Evolutionary conservation across 495 filamentous ascomycete genomes (phyloP).

Genomic region (Aspergillus incahuasiensis): DNA sequence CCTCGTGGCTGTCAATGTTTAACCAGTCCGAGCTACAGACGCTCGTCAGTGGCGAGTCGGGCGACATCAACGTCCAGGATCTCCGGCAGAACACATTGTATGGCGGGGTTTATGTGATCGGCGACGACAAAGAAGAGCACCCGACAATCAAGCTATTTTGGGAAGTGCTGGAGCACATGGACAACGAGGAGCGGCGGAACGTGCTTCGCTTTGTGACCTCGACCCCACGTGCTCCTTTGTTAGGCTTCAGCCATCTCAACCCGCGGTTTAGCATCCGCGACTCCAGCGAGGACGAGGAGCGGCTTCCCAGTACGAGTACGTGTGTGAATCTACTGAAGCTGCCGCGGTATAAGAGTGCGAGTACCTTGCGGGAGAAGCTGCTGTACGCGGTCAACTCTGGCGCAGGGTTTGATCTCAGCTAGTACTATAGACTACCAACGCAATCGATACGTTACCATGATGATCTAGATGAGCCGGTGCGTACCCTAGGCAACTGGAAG

Average conservation of each 20-base stretch:
- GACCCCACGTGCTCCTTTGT: conserved; percentile 83
- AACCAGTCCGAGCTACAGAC: conserved; percentile 93
- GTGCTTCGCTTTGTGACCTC: conserved; percentile 96
- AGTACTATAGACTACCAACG: not conserved
- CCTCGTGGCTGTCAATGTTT: conserved; percentile 95
- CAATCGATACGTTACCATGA: not conserved
- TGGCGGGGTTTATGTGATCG: conserved; percentile 79
- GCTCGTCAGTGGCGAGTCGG: conserved; percentile 78
- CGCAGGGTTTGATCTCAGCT: conserved; percentile 93
- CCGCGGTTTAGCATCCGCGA: conserved; percentile 89
- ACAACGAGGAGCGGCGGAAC: conserved; percentile 69
- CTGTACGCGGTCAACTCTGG: conserved; percentile 88
- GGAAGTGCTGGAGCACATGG: conserved; percentile 75
- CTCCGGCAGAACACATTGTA: conserved; percentile 82
- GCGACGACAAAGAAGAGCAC: conserved; percentile 83
- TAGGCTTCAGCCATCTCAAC: conserved; percentile 83
- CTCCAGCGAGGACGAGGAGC: conserved; percentile 68
- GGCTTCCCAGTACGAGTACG: conserved; percentile 91
- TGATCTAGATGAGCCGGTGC: too few relatives aligned
- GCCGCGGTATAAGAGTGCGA: conserved; percentile 67
- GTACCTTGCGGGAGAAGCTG: conserved; percentile 67
- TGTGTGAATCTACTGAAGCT: conserved; percentile 96
- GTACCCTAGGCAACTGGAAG: not conserved
- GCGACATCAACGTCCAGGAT: conserved; percentile 83
- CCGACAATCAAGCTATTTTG: conserved; percentile 83